A percentile compares a stretch with the other conserved stretches of the same genome.
Conservation (phyloP, 129 eudicot species). For the Calendula officinalis region DNA sequence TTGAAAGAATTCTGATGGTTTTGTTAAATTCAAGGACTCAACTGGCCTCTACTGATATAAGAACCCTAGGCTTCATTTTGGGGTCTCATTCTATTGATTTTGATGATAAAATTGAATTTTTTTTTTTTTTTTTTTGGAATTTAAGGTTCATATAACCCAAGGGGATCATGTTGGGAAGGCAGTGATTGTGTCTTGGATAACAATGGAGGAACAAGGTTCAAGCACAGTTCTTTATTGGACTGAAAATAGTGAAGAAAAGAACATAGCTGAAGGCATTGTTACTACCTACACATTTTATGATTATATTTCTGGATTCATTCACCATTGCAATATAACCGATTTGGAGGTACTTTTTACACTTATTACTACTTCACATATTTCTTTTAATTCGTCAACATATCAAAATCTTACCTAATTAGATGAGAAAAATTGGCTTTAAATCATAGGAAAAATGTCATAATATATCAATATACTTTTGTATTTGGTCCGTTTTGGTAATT, state of each 20-base stretch:
- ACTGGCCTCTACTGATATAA: constrained; percentile 4
- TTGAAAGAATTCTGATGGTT: not conserved
- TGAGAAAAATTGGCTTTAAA: no score
- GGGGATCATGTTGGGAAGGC: constrained; percentile 87
- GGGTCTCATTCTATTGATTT: not conserved
- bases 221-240: constrained; percentile 56
- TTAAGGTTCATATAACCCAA: constrained; percentile 90
- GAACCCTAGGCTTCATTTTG: constrained; percentile 1
- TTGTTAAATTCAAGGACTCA: not conserved
- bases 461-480: no score
- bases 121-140: not conserved
- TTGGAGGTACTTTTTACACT: constrained; percentile 53
- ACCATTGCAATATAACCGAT: constrained; percentile 70
- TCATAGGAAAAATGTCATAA: no score
- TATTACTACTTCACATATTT: not conserved
- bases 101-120: not conserved
- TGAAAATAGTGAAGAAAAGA: constrained; percentile 39
- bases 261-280: constrained; percentile 46
- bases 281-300: constrained; percentile 58
- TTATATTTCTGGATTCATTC: constrained; percentile 86
- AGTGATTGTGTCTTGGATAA: constrained; percentile 83
- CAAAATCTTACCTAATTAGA: no score
- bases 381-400: not conserved
- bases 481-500: no score
- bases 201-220: constrained; percentile 77